Conservation (phyloP, 2,329 filamentous ascomycete species). For the Trichoderma sp. region DNA sequence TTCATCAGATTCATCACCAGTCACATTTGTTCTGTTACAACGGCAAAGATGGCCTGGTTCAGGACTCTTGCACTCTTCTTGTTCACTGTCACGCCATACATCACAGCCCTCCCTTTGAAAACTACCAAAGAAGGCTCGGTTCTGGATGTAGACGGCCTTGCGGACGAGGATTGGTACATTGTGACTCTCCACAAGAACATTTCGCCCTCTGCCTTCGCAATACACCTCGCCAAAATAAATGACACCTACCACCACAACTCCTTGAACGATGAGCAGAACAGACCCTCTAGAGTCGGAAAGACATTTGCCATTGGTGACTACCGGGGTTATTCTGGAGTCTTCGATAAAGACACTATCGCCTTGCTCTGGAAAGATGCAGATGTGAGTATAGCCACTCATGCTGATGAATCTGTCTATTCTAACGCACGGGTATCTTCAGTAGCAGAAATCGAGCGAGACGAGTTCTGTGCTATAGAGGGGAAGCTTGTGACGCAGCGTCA, state of each 20-base stretch:
- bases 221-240: constrained; percentile 35
- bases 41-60: constrained; percentile 5
- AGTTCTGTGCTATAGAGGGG: constrained; percentile 13
- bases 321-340: constrained; percentile 45
- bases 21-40: not conserved
- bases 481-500: constrained; percentile 35
- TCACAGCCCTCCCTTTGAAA: constrained; percentile 18
- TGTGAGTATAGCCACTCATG: constrained; percentile 29
- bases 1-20: not conserved
- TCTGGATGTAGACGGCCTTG: constrained; percentile 28
- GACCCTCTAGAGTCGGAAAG: constrained; percentile 35
- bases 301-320: constrained; percentile 37
- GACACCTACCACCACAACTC: not conserved
- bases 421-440: not conserved
- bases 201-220: constrained; percentile 34
- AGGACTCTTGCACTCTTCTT: constrained; percentile 27
- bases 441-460: not conserved
- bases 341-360: constrained; percentile 45
- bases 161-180: constrained; percentile 46
- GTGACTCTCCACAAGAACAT: constrained; percentile 46
- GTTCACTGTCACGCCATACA: constrained; percentile 14
- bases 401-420: not conserved
- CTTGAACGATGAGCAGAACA: not conserved
- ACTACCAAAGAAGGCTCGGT: not conserved
- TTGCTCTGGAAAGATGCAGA: constrained; percentile 37